phyloP scores from a whole-genome alignment of 176 grass and related monocot genomes.

The Melocanna baccifera region DNA sequence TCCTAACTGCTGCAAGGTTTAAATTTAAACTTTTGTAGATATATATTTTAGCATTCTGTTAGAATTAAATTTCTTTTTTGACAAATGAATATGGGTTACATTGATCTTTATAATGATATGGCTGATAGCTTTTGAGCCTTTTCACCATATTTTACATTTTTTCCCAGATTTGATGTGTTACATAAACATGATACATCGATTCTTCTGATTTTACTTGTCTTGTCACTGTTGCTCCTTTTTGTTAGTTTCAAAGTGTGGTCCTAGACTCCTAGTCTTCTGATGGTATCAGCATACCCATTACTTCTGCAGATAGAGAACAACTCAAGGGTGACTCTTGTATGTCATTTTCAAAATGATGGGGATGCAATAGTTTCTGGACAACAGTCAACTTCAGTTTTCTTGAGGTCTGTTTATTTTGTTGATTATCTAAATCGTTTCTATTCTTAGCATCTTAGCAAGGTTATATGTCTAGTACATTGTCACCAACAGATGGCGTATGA shows the following conservation, averaged over 20 bases:
- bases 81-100: not conserved
- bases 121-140: not conserved
- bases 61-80: constrained; percentile 2
- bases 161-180: not conserved
- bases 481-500: not conserved
- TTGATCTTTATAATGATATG: constrained; percentile 12
- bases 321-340: constrained; percentile 72
- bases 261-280: constrained; percentile 24
- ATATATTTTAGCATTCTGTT: not conserved
- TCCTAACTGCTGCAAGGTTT: constrained; percentile 90
- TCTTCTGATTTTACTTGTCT: not conserved
- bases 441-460: constrained; percentile 27
- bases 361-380: constrained; percentile 62
- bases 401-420: constrained; percentile 57
- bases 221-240: not conserved
- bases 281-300: constrained; percentile 29
- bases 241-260: not conserved
- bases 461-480: constrained; percentile 8
- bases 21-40: constrained; percentile 2
- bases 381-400: constrained; percentile 66
- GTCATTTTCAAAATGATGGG: constrained; percentile 65
- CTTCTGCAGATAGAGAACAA: constrained; percentile 75
- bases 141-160: constrained; percentile 1
- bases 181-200: not conserved
- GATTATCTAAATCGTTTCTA: not conserved